phyloP scores from a whole-genome alignment of 495 filamentous ascomycete species.

The Durotheca rogersii region DNA sequence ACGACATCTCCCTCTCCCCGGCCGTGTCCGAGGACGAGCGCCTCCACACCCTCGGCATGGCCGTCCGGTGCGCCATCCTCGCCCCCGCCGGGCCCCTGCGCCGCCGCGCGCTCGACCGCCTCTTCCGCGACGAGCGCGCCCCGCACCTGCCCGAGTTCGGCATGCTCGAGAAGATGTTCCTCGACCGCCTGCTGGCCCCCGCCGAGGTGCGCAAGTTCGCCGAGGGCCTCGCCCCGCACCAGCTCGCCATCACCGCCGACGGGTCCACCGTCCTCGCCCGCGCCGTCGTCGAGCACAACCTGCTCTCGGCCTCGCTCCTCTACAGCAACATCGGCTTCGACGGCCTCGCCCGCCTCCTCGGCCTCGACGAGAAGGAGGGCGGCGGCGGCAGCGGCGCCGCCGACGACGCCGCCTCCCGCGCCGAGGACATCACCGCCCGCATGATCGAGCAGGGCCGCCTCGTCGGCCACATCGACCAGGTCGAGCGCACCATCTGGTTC shows the following conservation, averaged over 20 bases:
- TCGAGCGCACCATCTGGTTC: slow-evolving; percentile 85
- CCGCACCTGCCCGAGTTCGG: slow-evolving; percentile 72
- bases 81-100: slow-evolving; percentile 88
- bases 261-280: slow-evolving; percentile 91
- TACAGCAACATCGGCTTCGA: slow-evolving; percentile 88
- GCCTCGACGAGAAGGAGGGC: too few species aligned
- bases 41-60: slow-evolving; percentile 76
- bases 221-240: slow-evolving; percentile 75
- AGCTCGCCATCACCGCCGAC: slow-evolving; percentile 83
- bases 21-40: slow-evolving; percentile 80
- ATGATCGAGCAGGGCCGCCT: slow-evolving; percentile 96
- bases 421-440: slow-evolving; percentile 85
- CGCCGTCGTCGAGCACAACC: slow-evolving; percentile 93
- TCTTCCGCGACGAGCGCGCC: slow-evolving; percentile 93
- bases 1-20: slow-evolving; percentile 72
- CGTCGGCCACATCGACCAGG: slow-evolving; percentile 89
- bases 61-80: slow-evolving; percentile 93
- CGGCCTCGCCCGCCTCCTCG: slow-evolving; percentile 73
- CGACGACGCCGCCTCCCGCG: slow-evolving; percentile 68
- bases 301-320: slow-evolving; percentile 78
- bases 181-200: slow-evolving; percentile 78
- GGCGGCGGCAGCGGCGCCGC: slow-evolving; percentile 85
- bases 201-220: slow-evolving; percentile 86
- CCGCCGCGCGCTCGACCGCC: slow-evolving; percentile 70
- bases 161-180: slow-evolving; percentile 97